Base-by-base conservation (phyloP, 2,329 filamentous ascomycete species). In the Sclerotiophoma versabilis region DNA sequence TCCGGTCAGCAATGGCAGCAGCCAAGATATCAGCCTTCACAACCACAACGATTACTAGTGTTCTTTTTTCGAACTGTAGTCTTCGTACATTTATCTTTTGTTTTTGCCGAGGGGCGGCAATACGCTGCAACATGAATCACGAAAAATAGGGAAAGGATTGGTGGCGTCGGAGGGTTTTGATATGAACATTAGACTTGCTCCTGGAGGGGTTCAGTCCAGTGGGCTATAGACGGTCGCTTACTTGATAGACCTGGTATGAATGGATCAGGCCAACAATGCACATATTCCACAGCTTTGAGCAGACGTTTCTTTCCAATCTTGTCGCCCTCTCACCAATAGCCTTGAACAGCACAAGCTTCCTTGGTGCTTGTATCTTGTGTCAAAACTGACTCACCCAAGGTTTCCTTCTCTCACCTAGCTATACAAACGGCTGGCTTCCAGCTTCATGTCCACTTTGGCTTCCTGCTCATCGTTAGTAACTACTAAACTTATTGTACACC, bases 1-100 rank as follows among this genome's bases (percentile, higher is more conserved):
- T 42, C 47, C 54, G 61, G 25, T 17, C 6, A 44, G 32, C 10
- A 49, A 49, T 19, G 45, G 51, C 47, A 77, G 73, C 46, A 77
- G 73, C 45, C 77, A 87, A 79, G 85, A 87, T 66, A 85, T 87
- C 60, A 83, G 82, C 64, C 76, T 87, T 63, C 84, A 87, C 71
- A 87, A 87, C 69, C 66, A 78, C 50, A 75, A 79, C 46, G 77
- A 79, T 54, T 68, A 75, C 32, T 65, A 54, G 44, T 12, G 11
- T 9, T 22, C n/a, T 22, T 26, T n/a, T 1, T 3, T 12, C 6
- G 17, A 7, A 30, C 1, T 6, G 3, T 17, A 10, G 17, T 20
- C 12, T 37, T 2, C 37, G n/a, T 38, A 27, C 5, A 43, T 39
- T n/a, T 15, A 19, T 5, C 25, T 39, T 17, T 17, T 23, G 29